Base-by-base conservation (phyloP, 108 stramenopile species). In the Cyclotella atomus region DNA sequence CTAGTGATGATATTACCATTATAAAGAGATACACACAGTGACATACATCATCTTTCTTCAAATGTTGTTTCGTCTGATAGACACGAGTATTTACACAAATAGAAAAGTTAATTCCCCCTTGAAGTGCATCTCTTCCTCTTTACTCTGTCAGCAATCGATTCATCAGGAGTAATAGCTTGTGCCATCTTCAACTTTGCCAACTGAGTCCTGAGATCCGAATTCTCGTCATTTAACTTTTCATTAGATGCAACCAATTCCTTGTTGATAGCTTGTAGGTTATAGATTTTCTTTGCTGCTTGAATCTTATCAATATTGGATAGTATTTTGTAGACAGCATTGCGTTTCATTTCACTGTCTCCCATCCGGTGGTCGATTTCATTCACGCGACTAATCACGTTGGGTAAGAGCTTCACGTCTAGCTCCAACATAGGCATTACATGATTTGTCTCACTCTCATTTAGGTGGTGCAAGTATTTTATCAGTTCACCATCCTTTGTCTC, bases 101-200 rank as follows among this genome's bases (percentile, higher is more conserved):
- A n/a, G n/a, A n/a, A n/a, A n/a, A n/a, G n/a, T n/a, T n/a, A n/a
- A n/a, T n/a, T n/a, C n/a, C n/a, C n/a, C n/a, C n/a, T n/a, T n/a
- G n/a, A n/a, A n/a, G n/a, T n/a, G n/a, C n/a, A n/a, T n/a, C 38
- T 70, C 33, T 52, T 43, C 20, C 29, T 56, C 30, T 65, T 65
- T 5, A 74, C 45, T 43, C 63, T 74, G 20, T 53, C 53, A 8
- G 63, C 63, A 63, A 74, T 74, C 30, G 70, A 71, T 49, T 35
- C 52, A 27, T 10, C 15, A 23, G 30, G 17, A 36, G 32, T 27
- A 15, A 24, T 21, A 12, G 55, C 23, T 3, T 56, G 23, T 21
- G 64, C 65, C 35, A 75, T 19, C 56, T 10, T 70, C 70, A 71
- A 27, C 9, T 25, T 28, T 61, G 59, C 70, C 28, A 71, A 1